These are phyloP conservation scores for Fusarium musae DNA, from an alignment of 2,329 filamentous ascomycete genomes.

Conservation along the genomic window DNA sequence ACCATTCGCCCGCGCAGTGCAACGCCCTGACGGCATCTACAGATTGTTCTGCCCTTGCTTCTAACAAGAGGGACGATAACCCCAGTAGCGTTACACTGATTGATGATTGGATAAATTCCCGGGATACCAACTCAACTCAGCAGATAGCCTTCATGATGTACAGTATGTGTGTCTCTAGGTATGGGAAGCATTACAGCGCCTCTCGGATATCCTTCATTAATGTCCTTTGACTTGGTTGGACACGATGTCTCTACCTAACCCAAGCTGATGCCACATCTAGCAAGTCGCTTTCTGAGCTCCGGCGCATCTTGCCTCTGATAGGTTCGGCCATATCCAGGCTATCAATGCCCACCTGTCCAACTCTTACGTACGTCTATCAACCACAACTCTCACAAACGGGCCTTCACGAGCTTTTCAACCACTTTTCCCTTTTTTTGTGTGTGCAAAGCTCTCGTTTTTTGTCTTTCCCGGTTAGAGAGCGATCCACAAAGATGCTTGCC, in stretches of 20 bases:
- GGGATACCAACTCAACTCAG: background rate
- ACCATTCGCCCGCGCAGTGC: constrained; percentile 24
- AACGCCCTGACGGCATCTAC: constrained; percentile 30
- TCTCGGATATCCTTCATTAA: background rate
- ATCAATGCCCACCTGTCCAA: constrained; percentile 19
- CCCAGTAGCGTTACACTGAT: constrained; percentile 17
- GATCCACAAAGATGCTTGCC: constrained; percentile 17
- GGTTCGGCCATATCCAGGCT: constrained; percentile 24
- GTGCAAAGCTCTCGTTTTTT: constrained; percentile 10
- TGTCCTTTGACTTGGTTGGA: constrained; percentile 7
- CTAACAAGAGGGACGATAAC: constrained; percentile 7
- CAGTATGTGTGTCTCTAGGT: background rate
- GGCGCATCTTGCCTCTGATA: constrained; percentile 27
- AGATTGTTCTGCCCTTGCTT: constrained; percentile 23
- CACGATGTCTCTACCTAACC: constrained; percentile 18
- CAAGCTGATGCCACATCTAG: constrained; percentile 24
- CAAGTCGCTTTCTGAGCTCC: constrained; percentile 24
- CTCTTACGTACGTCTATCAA: constrained; percentile 22
- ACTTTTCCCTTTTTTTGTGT: background rate
- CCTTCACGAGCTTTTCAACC: constrained; percentile 31
- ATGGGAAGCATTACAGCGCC: background rate
- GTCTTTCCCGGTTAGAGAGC: constrained; percentile 4
- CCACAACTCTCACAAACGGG: background rate
- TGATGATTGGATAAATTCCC: constrained; percentile 19
- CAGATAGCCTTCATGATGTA: background rate